Conservation (phyloP, 192 early-diverging fungal species). For the Rhizophagus clarus region DNA sequence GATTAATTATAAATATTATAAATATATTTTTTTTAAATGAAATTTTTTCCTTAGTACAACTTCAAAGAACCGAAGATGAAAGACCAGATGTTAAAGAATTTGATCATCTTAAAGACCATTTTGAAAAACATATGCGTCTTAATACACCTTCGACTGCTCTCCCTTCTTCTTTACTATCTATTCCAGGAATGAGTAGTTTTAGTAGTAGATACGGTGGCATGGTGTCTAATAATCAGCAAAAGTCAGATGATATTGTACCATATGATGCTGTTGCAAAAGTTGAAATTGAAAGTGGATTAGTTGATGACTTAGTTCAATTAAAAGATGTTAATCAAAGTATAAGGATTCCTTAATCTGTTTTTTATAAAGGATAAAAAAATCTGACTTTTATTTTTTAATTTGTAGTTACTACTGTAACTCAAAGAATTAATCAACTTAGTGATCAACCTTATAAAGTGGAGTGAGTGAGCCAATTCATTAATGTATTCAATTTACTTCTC, state of each 20-base stretch:
- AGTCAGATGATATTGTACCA: slow-evolving; percentile 48
- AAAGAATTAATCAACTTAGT: slow-evolving; percentile 64
- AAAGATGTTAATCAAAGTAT: slow-evolving; percentile 49
- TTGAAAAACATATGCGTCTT: slow-evolving; percentile 72
- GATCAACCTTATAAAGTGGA: slow-evolving; percentile 58
- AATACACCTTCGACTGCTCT: slow-evolving; percentile 42
- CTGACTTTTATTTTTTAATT: slow-evolving; percentile 15
- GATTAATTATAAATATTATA: slow-evolving; percentile 8
- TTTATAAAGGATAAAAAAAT: slow-evolving; percentile 11
- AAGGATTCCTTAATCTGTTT: slow-evolving; percentile 9
- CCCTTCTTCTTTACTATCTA: slow-evolving; percentile 22
- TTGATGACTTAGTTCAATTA: slow-evolving; percentile 37
- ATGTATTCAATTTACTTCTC: slow-evolving; percentile 12
- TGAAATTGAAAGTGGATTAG: slow-evolving; percentile 38
- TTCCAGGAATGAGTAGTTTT: slow-evolving; percentile 37
- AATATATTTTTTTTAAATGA: slow-evolving; percentile 9
- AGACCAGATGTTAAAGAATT: slow-evolving; percentile 79
- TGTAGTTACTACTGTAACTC: slow-evolving; percentile 57
- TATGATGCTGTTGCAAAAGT: slow-evolving; percentile 51
- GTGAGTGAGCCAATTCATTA: slow-evolving; percentile 31
- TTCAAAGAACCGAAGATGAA: slow-evolving; percentile 78
- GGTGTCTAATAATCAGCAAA: slow-evolving; percentile 34
- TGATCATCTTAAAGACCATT: slow-evolving; percentile 79
- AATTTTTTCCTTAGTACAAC: slow-evolving; percentile 56
- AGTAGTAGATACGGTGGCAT: slow-evolving; percentile 25